A percentile compares a stretch with the other conserved stretches of the same genome.
Conservation (phyloP, 1,284 basidiomycete genomes). For the Ustilago vetiveriae region DNA sequence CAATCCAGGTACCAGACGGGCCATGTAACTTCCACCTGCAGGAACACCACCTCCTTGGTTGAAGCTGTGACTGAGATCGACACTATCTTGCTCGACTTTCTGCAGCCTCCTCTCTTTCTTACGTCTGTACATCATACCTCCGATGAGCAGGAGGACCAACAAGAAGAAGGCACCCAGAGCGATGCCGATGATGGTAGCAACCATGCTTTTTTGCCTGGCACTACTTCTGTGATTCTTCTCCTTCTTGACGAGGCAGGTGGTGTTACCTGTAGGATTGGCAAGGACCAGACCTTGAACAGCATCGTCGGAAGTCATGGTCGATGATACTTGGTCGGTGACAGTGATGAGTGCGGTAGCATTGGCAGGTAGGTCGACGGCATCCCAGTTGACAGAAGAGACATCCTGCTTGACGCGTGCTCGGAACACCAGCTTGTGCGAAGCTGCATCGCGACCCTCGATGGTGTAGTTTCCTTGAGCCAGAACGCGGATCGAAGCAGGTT, state of each 20-base stretch:
- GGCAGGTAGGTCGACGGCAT: conserved; percentile 20
- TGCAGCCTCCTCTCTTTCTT: conserved; percentile 21
- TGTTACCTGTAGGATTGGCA: conserved; percentile 17
- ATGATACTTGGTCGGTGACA: conserved; percentile 18
- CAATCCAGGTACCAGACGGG: conserved; percentile 33
- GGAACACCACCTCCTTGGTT: background rate
- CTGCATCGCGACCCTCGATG: conserved; percentile 24
- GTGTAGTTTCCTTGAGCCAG: conserved; percentile 35
- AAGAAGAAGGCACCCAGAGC: conserved; percentile 21
- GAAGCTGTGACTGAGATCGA: conserved; percentile 18
- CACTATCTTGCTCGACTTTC: conserved; percentile 20
- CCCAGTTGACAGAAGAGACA: conserved; percentile 19
- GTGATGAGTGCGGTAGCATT: conserved; percentile 21
- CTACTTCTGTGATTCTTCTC: background rate
- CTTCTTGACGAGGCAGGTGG: conserved; percentile 14
- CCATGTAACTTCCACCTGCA: conserved; percentile 37
- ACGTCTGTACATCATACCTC: conserved; percentile 26
- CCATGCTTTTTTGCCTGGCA: conserved; percentile 18
- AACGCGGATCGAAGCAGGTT: conserved; percentile 25
- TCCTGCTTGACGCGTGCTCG: conserved; percentile 8
- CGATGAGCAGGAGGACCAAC: conserved; percentile 20
- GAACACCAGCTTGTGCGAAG: conserved; percentile 27
- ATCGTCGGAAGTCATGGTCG: conserved; percentile 4
- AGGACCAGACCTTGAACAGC: conserved; percentile 2
- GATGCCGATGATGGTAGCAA: conserved; percentile 34